Conservation (phyloP, 2,329 filamentous ascomycete genomes). For the Trichoderma aggressivum region DNA sequence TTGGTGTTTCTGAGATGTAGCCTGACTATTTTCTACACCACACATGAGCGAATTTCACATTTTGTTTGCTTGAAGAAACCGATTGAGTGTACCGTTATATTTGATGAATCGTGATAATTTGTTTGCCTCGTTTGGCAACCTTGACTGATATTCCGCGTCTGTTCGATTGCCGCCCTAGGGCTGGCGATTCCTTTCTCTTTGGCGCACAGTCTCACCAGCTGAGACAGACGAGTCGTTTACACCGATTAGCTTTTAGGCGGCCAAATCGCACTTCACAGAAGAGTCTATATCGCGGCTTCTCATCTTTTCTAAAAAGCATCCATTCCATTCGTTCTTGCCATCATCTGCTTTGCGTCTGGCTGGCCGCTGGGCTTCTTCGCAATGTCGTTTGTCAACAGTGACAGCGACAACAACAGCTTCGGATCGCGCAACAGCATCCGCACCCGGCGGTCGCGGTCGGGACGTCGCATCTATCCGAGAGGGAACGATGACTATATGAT, state of each 20-base stretch:
- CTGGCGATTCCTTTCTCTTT: background rate
- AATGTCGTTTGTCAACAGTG: conserved; percentile 11
- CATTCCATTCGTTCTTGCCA: background rate
- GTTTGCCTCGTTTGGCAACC: background rate
- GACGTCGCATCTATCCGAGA: background rate
- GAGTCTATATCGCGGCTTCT: background rate
- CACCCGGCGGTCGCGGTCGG: background rate
- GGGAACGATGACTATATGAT: background rate
- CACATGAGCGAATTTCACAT: background rate
- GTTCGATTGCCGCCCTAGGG: background rate
- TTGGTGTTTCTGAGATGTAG: background rate
- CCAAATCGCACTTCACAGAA: background rate
- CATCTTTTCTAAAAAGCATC: background rate
- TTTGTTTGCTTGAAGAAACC: background rate
- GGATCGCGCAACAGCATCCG: background rate
- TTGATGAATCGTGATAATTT: background rate
- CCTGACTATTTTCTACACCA: background rate
- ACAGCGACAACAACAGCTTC: conserved; percentile 8
- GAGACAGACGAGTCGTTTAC: background rate
- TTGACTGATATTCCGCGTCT: background rate
- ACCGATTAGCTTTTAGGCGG: background rate
- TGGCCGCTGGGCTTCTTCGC: background rate
- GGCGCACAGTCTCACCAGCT: background rate
- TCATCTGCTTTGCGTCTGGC: background rate
- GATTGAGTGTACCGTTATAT: background rate